These are phyloP conservation scores for Microsporum ferrugineum DNA, from an alignment of 2,329 filamentous ascomycete genomes.

Conservation along the genomic window DNA sequence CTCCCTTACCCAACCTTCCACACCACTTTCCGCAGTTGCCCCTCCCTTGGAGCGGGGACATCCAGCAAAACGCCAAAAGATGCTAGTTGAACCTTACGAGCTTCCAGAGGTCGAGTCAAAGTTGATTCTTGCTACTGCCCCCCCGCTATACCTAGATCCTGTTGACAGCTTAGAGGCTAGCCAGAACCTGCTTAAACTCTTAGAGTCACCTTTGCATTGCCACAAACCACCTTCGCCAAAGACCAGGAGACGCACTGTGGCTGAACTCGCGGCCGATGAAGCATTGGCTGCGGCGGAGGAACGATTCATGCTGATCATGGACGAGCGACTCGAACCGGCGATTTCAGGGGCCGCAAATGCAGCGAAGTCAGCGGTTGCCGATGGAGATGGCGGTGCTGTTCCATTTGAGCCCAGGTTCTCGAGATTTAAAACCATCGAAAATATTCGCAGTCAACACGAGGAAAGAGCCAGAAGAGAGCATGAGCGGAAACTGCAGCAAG, in stretches of 20 bases:
- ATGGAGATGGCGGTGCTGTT: conserved; percentile 58
- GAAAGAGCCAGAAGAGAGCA: conserved; percentile 49
- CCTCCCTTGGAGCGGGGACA: conserved; percentile 28
- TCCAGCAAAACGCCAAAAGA: conserved; percentile 59
- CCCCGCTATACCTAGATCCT: conserved; percentile 66
- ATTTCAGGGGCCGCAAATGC: conserved; percentile 46
- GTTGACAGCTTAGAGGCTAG: conserved; percentile 58
- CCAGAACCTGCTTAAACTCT: conserved; percentile 57
- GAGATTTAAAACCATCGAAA: conserved; percentile 79
- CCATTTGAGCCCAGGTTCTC: conserved; percentile 79
- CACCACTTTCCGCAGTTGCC: conserved; percentile 42
- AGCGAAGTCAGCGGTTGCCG: conserved; percentile 53
- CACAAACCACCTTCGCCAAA: conserved; percentile 71
- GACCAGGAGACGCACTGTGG: conserved; percentile 81
- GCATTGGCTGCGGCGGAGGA: conserved; percentile 80
- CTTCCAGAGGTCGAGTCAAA: conserved; percentile 65
- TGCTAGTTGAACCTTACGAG: conserved; percentile 64
- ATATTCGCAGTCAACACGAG: conserved; percentile 65
- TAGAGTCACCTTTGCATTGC: conserved; percentile 67
- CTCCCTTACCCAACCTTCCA: conserved; percentile 52
- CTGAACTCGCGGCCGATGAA: conserved; percentile 90
- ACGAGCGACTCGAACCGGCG: conserved; percentile 62
- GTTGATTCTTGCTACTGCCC: conserved; percentile 60
- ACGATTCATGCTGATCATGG: conserved; percentile 82
- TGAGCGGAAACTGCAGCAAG: conserved; percentile 38